Evolutionary conservation across 257 asterid genomes (phyloP).

Genomic region (Ilex aquifolium): DNA sequence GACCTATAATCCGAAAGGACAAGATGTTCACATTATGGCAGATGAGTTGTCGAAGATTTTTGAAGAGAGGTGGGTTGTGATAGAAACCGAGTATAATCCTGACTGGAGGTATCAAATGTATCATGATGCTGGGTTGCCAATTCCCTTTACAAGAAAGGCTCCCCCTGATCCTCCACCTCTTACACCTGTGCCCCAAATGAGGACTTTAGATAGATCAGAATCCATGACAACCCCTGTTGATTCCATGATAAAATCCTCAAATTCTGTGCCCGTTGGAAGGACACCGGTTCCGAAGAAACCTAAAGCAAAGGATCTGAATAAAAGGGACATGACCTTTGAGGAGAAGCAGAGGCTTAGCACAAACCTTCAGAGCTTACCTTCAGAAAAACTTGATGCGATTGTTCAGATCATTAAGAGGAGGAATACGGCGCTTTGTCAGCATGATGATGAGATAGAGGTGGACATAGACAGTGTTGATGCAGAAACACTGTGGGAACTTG

Average conservation of each 20-base stretch:
- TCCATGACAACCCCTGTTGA: conserved; percentile 34
- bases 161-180: too few relatives aligned
- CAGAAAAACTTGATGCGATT: conserved; percentile 84
- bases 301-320: conserved; percentile 49
- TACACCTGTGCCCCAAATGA: conserved; percentile 17
- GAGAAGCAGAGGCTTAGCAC: conserved; percentile 94
- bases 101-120: conserved; percentile 55
- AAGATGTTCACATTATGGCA: conserved; percentile 87
- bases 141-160: conserved; percentile 53
- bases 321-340: conserved; percentile 76
- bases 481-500: conserved; percentile 98
- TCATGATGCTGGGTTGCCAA: conserved; percentile 50
- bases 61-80: conserved; percentile 75
- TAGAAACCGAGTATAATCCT: conserved; percentile 60
- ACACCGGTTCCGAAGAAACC: conserved; percentile 86
- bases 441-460: conserved; percentile 90
- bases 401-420: conserved; percentile 91
- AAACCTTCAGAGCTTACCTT: conserved; percentile 78
- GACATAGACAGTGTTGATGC: conserved; percentile 37
- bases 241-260: conserved; percentile 33
- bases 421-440: conserved; percentile 64
- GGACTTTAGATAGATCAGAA: conserved; percentile 47
- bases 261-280: conserved; percentile 43
- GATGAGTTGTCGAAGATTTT: conserved; percentile 56
- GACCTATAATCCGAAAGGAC: conserved; percentile 53